A percentile compares a stretch with the other conserved stretches of the same genome.
Evolutionary conservation across 2,329 filamentous ascomycete genomes (phyloP).

Genomic region (Parastagonospora nodorum): DNA sequence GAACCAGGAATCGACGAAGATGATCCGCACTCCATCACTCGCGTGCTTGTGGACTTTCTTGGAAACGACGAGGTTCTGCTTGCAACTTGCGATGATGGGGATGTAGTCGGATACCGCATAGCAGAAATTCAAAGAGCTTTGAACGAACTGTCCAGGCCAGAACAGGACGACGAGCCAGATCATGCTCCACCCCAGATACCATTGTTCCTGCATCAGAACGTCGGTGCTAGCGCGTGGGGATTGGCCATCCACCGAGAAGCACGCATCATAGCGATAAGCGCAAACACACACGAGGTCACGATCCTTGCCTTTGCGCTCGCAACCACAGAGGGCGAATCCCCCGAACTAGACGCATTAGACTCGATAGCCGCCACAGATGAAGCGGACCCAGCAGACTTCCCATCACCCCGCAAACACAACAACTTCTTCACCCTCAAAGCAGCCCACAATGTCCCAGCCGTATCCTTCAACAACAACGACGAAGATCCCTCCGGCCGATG

Average conservation of each 20-base stretch:
- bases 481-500: slow-evolving; percentile 60
- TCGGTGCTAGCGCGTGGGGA: slow-evolving; percentile 84
- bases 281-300: slow-evolving; percentile 68
- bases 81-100: slow-evolving; percentile 63
- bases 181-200: slow-evolving; percentile 50
- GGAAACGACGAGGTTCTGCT: slow-evolving; percentile 56
- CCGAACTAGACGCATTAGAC: not conserved
- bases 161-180: slow-evolving; percentile 9
- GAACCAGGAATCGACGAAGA: slow-evolving; percentile 37
- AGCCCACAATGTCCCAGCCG: slow-evolving; percentile 59
- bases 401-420: slow-evolving; percentile 32
- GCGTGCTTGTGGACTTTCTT: slow-evolving; percentile 50
- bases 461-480: slow-evolving; percentile 64
- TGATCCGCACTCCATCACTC: slow-evolving; percentile 52
- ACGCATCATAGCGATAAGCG: slow-evolving; percentile 83
- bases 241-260: slow-evolving; percentile 79
- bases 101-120: slow-evolving; percentile 52
- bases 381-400: slow-evolving; percentile 21
- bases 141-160: slow-evolving; percentile 5
- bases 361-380: not conserved
- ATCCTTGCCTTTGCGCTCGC: slow-evolving; percentile 64
- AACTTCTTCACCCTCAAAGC: slow-evolving; percentile 25
- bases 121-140: slow-evolving; percentile 33
- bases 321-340: not conserved
- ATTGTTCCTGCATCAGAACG: slow-evolving; percentile 76